Percentiles rank a stretch among this genome's conserved stretches.
Conservation (phyloP, 331 rosid genomes). For the Arachis monticola region DNA sequence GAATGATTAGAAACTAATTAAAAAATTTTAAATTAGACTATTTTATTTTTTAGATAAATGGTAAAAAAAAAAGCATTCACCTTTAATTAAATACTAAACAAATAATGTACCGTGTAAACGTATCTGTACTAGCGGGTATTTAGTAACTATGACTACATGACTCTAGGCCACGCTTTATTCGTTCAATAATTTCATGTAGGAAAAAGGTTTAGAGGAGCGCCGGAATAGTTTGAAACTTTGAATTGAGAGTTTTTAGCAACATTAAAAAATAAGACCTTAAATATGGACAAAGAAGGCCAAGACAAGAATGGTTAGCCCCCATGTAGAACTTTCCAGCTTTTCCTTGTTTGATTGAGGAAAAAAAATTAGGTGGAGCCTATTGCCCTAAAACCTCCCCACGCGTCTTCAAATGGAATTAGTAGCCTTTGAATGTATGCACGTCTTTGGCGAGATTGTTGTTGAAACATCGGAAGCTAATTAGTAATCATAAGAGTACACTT, state of each 20-base stretch:
- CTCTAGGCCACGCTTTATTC: neutral
- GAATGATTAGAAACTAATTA: too few species aligned
- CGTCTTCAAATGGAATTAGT: constrained; percentile 25
- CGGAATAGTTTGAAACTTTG: constrained; percentile 17
- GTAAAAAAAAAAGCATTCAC: too few species aligned
- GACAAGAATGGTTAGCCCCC: constrained; percentile 47
- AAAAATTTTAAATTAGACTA: too few species aligned
- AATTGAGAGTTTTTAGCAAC: neutral
- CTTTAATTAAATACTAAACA: too few species aligned
- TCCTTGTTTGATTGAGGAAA: constrained; percentile 4
- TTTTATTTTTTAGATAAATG: too few species aligned
- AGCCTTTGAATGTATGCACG: neutral
- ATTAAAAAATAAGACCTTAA: constrained; percentile 6
- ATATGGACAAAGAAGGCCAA: constrained; percentile 44
- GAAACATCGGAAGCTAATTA: too few species aligned
- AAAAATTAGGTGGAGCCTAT: constrained; percentile 21
- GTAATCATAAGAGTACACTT: too few species aligned
- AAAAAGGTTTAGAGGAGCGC: constrained; percentile 11
- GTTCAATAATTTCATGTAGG: neutral
- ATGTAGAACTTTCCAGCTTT: constrained; percentile 35
- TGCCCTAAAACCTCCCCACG: constrained; percentile 31
- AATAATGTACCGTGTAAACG: too few species aligned
- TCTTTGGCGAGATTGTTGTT: neutral
- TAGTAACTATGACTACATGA: neutral
- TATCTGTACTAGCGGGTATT: too few species aligned